Base-by-base conservation (phyloP, 306 rosid genomes). In the Gastrolobium villosum region DNA sequence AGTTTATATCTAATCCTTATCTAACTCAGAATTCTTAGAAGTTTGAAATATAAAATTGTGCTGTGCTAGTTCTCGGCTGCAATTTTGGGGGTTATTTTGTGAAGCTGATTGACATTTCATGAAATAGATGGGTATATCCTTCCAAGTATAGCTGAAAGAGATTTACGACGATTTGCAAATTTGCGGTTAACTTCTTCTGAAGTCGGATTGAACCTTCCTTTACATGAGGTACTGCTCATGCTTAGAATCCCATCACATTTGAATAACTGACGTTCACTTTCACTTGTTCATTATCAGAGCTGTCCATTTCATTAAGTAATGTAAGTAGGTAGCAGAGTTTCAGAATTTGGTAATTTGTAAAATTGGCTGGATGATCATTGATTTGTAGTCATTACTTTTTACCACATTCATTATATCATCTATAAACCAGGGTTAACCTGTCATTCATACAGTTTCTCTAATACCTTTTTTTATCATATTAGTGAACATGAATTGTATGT, bases 101-200 rank as follows among this genome's bases (percentile, higher is more conserved):
- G 36, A 63, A 68, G 34, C 79, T 80, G 56, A 82, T 74, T 73
- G 70, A 30, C 9, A 59, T 70, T 72, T 81, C 49, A 40, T 83
- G 84, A 65, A 79, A 73, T 82, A 90, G 96, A 93, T 80, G 92
- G 90, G 50, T 90, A 89, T 73, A 89, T 93, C 64, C 96, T 93
- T 77, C 94, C 96, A 52, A 83, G 88, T 84, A 87, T 93, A 34
- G 94, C 96, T 49, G 97, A 93, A 67, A 87, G 96, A 81, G 86
- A 87, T 73, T 76, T 93, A 84, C 87, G 94, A 13, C 81, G 85
- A 84, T 90, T 90, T 70, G 85, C 92, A 15, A 89, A 89, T 82
- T 79, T 93, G 73, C 90, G 94, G 34, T 80, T 65, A 13, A 83
- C 85, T 72, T 90, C 94, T 48, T 85, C 86, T 61, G 78, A 86